phyloP scores from a whole-genome alignment of 352 stramenopile species.

The Phytophthora pseudosyringae region DNA sequence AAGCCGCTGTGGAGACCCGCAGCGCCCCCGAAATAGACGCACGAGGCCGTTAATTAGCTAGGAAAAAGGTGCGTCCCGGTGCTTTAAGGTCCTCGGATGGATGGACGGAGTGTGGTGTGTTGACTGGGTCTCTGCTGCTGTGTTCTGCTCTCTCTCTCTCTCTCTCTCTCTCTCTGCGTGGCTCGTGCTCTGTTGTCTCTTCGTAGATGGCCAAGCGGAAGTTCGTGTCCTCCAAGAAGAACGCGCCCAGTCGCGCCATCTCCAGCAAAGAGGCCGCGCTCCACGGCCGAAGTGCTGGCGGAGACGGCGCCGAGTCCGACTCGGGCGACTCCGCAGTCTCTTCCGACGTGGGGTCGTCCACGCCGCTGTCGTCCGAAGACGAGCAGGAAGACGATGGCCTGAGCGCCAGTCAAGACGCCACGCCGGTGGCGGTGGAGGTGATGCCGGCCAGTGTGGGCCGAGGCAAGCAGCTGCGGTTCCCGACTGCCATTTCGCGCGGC shows the following conservation, averaged over 20 bases:
- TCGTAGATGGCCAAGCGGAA: constrained; percentile 78
- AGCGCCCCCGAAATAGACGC: constrained; percentile 31
- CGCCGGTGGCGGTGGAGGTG: constrained; percentile 62
- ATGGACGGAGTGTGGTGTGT: background rate
- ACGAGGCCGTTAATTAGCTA: constrained; percentile 23
- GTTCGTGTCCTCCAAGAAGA: constrained; percentile 90
- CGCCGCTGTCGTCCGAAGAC: constrained; percentile 42
- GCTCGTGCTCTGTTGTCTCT: constrained; percentile 7
- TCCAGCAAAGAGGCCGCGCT: constrained; percentile 88
- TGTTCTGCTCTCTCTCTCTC: constrained; percentile 1
- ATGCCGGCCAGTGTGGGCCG: constrained; percentile 72
- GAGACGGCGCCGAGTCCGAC: constrained; percentile 31
- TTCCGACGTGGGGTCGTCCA: constrained; percentile 47
- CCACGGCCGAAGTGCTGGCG: constrained; percentile 45
- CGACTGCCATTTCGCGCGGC: constrained; percentile 67
- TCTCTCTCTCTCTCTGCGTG: background rate
- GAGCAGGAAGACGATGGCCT: constrained; percentile 41
- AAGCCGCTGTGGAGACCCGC: background rate
- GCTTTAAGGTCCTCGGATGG: constrained; percentile 1
- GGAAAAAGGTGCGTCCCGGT: constrained; percentile 31
- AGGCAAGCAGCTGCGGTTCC: constrained; percentile 84
- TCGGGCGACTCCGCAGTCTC: constrained; percentile 42
- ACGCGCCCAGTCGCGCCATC: constrained; percentile 75
- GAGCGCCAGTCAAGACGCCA: constrained; percentile 26
- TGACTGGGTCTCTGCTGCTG: constrained; percentile 4